A percentile compares a stretch with the other conserved stretches of the same genome.
Evolutionary conservation across 495 filamentous ascomycete species (phyloP).

Genomic region (Tirmania nivea): DNA sequence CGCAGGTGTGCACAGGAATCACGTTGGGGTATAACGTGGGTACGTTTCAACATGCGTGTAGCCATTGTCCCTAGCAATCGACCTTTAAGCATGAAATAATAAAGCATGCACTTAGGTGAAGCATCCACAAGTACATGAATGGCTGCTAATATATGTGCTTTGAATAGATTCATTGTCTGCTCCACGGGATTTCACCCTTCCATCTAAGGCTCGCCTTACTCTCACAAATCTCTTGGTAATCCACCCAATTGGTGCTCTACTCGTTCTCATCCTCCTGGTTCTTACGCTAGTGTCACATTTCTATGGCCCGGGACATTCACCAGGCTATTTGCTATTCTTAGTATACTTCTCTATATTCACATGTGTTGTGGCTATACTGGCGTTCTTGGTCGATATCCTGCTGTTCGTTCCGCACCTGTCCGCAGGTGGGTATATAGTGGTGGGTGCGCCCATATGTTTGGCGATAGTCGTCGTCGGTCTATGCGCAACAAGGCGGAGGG

Average conservation of each 20-base stretch:
- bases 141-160: no score
- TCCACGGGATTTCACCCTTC: constrained; percentile 45
- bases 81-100: no score
- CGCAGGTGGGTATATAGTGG: constrained; percentile 89
- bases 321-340: constrained; percentile 61
- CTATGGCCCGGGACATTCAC: constrained; percentile 77
- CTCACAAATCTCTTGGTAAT: constrained; percentile 84
- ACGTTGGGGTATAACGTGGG: constrained; percentile 70
- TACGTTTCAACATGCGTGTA: constrained; percentile 26
- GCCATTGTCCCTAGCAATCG: no score
- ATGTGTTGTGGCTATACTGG: constrained; percentile 60
- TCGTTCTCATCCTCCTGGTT: constrained; percentile 65
- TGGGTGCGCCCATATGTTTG: constrained; percentile 74
- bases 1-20: constrained; percentile 39
- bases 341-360: constrained; percentile 73
- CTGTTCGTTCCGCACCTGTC: constrained; percentile 83
- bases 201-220: constrained; percentile 48
- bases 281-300: constrained; percentile 68
- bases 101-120: no score
- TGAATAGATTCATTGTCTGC: constrained; percentile 1
- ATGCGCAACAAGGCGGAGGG: constrained; percentile 89
- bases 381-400: constrained; percentile 87
- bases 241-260: constrained; percentile 70
- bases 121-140: no score
- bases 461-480: constrained; percentile 65